Evolutionary conservation across 108 stramenopile genomes (phyloP).

Genomic region (Cyclotella baltica): DNA sequence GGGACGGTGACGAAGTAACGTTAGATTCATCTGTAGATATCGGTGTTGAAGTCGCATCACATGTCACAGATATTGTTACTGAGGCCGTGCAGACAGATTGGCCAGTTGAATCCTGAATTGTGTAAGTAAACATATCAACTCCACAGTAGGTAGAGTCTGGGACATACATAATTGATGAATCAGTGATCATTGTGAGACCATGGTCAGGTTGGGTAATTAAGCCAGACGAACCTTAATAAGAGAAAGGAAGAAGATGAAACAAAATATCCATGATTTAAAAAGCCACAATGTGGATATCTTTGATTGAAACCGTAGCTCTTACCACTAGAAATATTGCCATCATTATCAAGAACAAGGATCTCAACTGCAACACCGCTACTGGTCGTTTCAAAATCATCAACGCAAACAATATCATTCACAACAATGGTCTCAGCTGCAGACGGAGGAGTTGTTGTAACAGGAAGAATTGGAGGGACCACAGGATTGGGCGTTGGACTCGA

Average conservation of each 20-base stretch:
- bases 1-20: too few relatives aligned
- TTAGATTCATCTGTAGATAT: too few relatives aligned
- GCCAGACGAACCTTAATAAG: conserved; percentile 8
- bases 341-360: conserved; percentile 31
- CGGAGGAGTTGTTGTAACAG: background rate
- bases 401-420: background rate
- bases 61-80: conserved; percentile 15
- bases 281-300: background rate
- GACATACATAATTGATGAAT: conserved; percentile 23
- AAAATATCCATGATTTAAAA: background rate
- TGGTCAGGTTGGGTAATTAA: conserved; percentile 6
- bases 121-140: conserved; percentile 34
- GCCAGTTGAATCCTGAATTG: conserved; percentile 7
- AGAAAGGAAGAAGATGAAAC: background rate
- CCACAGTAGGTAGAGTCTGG: conserved; percentile 25
- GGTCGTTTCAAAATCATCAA: conserved; percentile 25
- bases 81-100: conserved; percentile 5
- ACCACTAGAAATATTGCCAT: conserved; percentile 15
- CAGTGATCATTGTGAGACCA: conserved; percentile 18
- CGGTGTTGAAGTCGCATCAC: background rate
- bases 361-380: conserved; percentile 17
- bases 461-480: background rate
- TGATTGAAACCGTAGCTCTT: too few relatives aligned
- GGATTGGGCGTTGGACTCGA: conserved; percentile 2
- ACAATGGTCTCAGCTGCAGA: background rate